Percentiles rank a stretch among this genome's conserved stretches.
phyloP scores from a whole-genome alignment of 345 rosid species.

The Abelmoschus esculentus region DNA sequence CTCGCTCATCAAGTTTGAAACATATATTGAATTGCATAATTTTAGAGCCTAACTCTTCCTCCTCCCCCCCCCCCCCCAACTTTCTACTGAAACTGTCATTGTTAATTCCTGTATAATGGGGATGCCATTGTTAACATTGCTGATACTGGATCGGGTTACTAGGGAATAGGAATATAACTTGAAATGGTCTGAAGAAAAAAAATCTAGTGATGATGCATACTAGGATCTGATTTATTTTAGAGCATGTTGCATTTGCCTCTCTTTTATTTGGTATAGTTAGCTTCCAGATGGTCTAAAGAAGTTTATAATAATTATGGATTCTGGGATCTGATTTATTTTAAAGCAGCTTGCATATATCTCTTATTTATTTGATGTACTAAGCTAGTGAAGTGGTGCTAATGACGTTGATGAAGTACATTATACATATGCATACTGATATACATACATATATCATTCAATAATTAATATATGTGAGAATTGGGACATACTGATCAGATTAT shows the following conservation, averaged over 20 bases:
- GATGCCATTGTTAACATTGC: not conserved
- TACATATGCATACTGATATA: not conserved
- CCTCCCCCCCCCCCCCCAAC: not conserved
- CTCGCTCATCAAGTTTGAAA: not conserved
- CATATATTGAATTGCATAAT: not conserved
- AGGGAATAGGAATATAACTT: not conserved
- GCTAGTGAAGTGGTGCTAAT: no score
- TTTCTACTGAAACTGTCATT: no score
- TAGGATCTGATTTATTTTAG: not conserved
- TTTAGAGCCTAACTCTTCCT: not conserved
- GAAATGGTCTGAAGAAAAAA: not conserved
- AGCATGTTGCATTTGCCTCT: not conserved
- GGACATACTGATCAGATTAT: not conserved
- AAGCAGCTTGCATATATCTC: no score
- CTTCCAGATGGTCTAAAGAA: no score
- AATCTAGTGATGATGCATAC: not conserved
- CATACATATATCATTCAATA: not conserved
- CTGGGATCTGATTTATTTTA: not conserved
- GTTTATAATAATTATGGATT: no score
- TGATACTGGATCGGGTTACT: not conserved
- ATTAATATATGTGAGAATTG: not conserved
- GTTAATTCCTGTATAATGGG: not conserved
- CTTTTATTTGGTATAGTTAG: not conserved
- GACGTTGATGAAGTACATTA: not conserved
- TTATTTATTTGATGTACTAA: no score